Evolutionary conservation across 108 stramenopile genomes (phyloP).

Genomic region (Pseudonitzschia multistriata): DNA sequence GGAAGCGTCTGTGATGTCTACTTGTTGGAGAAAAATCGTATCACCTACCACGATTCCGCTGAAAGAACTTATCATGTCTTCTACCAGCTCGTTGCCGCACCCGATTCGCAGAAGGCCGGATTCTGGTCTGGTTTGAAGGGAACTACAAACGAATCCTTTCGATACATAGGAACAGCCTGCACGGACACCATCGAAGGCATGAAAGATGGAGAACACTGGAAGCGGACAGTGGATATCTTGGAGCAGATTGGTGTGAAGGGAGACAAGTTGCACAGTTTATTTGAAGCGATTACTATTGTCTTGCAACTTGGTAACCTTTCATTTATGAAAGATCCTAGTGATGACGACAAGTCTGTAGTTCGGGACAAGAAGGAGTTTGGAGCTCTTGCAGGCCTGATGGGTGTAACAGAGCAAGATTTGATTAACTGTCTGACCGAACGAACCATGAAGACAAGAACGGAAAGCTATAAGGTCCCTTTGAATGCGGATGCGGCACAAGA

Average conservation of each 20-base stretch:
- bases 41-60: constrained; percentile 86
- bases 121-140: constrained; percentile 75
- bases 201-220: constrained; percentile 69
- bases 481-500: constrained; percentile 73
- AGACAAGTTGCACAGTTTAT: constrained; percentile 52
- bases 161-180: constrained; percentile 57
- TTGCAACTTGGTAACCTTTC: constrained; percentile 88
- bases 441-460: constrained; percentile 68
- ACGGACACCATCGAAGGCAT: constrained; percentile 72
- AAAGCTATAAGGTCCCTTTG: constrained; percentile 80
- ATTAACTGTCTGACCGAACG: constrained; percentile 77
- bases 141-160: constrained; percentile 61
- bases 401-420: constrained; percentile 54
- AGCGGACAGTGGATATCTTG: constrained; percentile 66
- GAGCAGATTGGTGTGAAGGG: constrained; percentile 62
- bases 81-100: constrained; percentile 92
- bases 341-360: constrained; percentile 70
- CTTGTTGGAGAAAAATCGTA: constrained; percentile 96
- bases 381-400: constrained; percentile 73
- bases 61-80: constrained; percentile 98
- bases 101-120: constrained; percentile 51
- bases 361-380: constrained; percentile 56
- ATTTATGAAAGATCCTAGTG: constrained; percentile 65
- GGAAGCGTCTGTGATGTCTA: constrained; percentile 87
- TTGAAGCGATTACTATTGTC: constrained; percentile 80